Evolutionary conservation across 164 flowering plant genomes (phyloP).

Genomic region (Berberis vulgaris): DNA sequence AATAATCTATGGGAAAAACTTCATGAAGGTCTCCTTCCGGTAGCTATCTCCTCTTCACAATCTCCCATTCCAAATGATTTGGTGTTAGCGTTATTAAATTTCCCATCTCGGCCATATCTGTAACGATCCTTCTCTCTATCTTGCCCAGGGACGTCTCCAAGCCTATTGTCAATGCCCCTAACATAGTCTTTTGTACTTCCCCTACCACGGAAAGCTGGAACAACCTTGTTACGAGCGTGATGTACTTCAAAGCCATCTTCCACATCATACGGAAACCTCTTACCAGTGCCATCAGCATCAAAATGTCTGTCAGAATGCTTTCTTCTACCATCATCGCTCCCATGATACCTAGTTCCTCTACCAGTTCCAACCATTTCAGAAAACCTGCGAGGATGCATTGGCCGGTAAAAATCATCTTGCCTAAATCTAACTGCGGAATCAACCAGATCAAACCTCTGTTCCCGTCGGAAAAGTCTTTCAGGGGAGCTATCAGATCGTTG

Average conservation of each 20-base stretch:
- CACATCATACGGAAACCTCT: slow-evolving; percentile 23
- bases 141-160: slow-evolving; percentile 23
- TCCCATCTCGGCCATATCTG: slow-evolving; percentile 20
- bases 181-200: slow-evolving; percentile 21
- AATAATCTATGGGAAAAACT: slow-evolving; percentile 8
- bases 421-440: slow-evolving; percentile 27
- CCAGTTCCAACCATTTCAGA: slow-evolving; percentile 21
- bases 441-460: slow-evolving; percentile 23
- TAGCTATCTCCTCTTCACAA: slow-evolving; percentile 16
- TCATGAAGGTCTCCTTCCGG: slow-evolving; percentile 18
- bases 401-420: slow-evolving; percentile 28
- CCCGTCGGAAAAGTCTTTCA: slow-evolving; percentile 19
- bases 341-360: slow-evolving; percentile 25
- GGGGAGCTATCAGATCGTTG: slow-evolving; percentile 33
- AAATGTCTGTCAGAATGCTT: slow-evolving; percentile 23
- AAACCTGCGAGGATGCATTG: slow-evolving; percentile 32
- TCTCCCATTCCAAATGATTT: slow-evolving; percentile 19
- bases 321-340: slow-evolving; percentile 27
- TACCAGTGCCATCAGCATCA: slow-evolving; percentile 22
- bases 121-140: slow-evolving; percentile 19
- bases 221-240: slow-evolving; percentile 16
- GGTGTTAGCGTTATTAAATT: slow-evolving; percentile 9
- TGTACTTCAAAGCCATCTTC: slow-evolving; percentile 19
- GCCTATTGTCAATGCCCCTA: slow-evolving; percentile 21
- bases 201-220: slow-evolving; percentile 23